phyloP scores from a whole-genome alignment of 2,329 filamentous ascomycete species.

The Plenodomus tracheiphilus region DNA sequence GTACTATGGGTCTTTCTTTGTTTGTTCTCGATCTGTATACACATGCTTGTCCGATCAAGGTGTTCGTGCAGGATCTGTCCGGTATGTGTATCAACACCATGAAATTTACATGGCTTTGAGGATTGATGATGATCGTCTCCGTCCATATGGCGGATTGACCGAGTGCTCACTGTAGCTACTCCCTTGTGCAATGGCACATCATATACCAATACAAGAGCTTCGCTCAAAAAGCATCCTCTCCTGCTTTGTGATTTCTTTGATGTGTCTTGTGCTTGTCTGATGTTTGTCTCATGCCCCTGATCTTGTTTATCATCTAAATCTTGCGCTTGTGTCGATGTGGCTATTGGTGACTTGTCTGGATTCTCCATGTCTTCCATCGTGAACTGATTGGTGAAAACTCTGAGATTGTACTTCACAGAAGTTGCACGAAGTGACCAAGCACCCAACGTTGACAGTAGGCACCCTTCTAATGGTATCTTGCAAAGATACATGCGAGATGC shows the following conservation, averaged over 20 bases:
- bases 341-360: not conserved
- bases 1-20: constrained; percentile 4
- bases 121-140: constrained; percentile 23
- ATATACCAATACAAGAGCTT: constrained; percentile 14
- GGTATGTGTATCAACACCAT: constrained; percentile 10
- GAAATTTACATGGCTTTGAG: constrained; percentile 12
- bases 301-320: not conserved
- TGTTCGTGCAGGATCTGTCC: constrained; percentile 11
- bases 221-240: constrained; percentile 8
- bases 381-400: too few relatives aligned
- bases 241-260: not conserved
- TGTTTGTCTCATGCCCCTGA: constrained; percentile 8
- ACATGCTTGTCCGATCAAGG: constrained; percentile 16
- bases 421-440: too few relatives aligned
- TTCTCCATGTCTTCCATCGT: too few relatives aligned
- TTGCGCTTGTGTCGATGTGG: not conserved
- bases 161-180: constrained; percentile 4
- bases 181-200: constrained; percentile 10
- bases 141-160: constrained; percentile 19
- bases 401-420: too few relatives aligned
- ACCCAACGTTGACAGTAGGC: too few relatives aligned
- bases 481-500: too few relatives aligned
- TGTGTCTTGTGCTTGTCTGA: constrained; percentile 2
- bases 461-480: too few relatives aligned
- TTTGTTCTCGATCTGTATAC: constrained; percentile 16